Evolutionary conservation across 768 basidiomycete species (phyloP), one percentile per base, ranked within the genome.

Genomic region (Kwoniella mangroviensis): DNA sequence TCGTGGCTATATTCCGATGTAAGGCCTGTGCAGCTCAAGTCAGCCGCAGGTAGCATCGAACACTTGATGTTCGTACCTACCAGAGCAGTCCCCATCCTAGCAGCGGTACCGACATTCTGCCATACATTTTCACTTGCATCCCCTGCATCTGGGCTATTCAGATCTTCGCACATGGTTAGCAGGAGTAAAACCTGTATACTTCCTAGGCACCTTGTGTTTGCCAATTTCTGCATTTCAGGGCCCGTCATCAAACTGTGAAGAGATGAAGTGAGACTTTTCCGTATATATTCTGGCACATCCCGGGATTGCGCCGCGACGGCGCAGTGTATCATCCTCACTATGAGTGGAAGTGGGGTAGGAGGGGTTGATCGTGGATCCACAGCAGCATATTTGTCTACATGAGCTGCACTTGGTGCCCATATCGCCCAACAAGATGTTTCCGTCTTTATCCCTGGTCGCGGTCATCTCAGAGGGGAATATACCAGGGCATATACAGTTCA

Each of bases 401-500:
- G 56, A 42, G 42, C 42, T 22, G 13, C 42, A n/a, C 49, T 64
- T 70, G 10, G 41, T 63, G 28, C 67, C 71, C 71, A 69, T 56
- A 11, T 41, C 55, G 1, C 66, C 66, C 41, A 73, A 41, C 2
- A 52, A 21, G 13, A 63, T 21, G 21, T 58, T 52, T 6, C 68
- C 69, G n/a, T 66, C 45, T 21, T 62, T 53, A 26, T 43, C 67
- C 17, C 55, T 69, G 11, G 43, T 62, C 12, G 69, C 69, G 12
- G 78, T 79, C 78, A 79, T 79, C 26, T 75, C 76, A 0, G 72
- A 64, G 0, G 76, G 76, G 69, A 77, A 79, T 54, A 79, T 70
- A 24, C 78, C 78, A 1, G 78, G 78, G 41, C 74, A 75, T 28
- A 79, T 69, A 42, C 62, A 66, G 55, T 79, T 79, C 57, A 79